Percentiles rank a stretch among this genome's conserved stretches.
phyloP scores from a whole-genome alignment of 176 grass and related monocot genomes.

The Aegilops bicornis region DNA sequence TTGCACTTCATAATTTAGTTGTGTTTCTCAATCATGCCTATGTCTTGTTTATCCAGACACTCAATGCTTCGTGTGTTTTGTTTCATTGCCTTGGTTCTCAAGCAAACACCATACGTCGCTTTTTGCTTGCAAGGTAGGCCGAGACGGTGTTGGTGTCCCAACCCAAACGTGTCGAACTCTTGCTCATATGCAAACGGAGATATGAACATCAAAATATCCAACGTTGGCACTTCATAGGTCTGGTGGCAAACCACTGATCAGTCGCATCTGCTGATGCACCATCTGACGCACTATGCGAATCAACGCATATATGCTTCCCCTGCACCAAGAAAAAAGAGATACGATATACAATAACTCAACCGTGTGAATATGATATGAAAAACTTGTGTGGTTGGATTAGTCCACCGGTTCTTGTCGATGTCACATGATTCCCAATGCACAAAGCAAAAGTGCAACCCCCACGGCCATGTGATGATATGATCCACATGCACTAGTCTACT shows the following conservation, averaged over 20 bases:
- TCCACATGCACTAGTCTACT: not conserved
- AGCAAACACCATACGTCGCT: not conserved
- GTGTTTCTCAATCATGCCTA: too few species aligned
- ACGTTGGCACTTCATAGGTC: not conserved
- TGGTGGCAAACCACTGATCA: not conserved
- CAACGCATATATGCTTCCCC: not conserved
- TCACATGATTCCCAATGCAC: conserved; percentile 20
- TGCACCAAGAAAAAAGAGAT: not conserved
- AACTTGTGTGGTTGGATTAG: conserved; percentile 11
- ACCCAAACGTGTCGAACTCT: not conserved
- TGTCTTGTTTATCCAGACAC: too few species aligned
- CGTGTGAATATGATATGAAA: not conserved
- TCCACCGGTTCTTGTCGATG: conserved; percentile 6
- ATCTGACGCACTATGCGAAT: conserved; percentile 17
- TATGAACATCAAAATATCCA: not conserved
- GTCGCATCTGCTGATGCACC: conserved; percentile 5
- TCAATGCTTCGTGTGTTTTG: too few species aligned
- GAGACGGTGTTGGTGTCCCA: not conserved
- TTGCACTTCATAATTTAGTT: too few species aligned
- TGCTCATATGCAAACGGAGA: not conserved
- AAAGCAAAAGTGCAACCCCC: not conserved
- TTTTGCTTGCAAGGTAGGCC: not conserved
- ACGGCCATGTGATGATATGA: not conserved
- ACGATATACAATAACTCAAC: not conserved
- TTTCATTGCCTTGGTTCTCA: too few species aligned